Evolutionary conservation across 1,139 yeast species (phyloP), one percentile per base, ranked within the genome.

Genomic region (Saccharomyces pastorianus): DNA sequence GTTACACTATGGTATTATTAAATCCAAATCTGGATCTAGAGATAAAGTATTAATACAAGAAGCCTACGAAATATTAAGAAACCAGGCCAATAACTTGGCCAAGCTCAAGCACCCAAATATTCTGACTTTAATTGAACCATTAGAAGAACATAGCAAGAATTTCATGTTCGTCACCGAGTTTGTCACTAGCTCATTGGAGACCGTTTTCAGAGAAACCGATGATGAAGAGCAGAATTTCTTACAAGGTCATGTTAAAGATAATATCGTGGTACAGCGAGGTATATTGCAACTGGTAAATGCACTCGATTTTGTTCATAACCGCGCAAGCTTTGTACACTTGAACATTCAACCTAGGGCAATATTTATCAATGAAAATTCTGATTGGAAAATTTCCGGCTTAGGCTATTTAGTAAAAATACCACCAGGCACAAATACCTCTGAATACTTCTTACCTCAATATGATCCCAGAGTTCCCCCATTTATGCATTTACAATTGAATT

Each of bases 351-450:
- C 99, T 0, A 74, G 80, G 13, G 82, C 96, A 0, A 76, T 93
- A 0, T 80, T 85, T 57, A 78, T 93, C 27, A 91, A 87, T 60
- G 84, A 82, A 46, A 90, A 86, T 61, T 95, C 96, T 1, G 99
- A 93, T 70, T 95, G 98, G 98, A 93, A 91, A 69, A 69, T 93
- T 2, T 80, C 86, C 7, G 97, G 98, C 0, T 78, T 88, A 28
- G 85, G 84, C 47, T 79, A 78, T 55, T 52, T 69, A 44, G 48
- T 59, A 13, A 67, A 77, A 69, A 59, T 68, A 7, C 68, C 70
- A 13, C 46, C 50, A 14, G 72, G 80, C 6, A 70, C 80, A 1
- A 66, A 76, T 72, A 25, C 77, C 54, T 66, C 82, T 67, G 73
- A 71, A n/a, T 68, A 63, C 55, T 62, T 63, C 47, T 56, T 71